These are phyloP conservation scores for Aureobasidium musti DNA, from an alignment of 2,329 filamentous ascomycete genomes.

Conservation along the genomic window DNA sequence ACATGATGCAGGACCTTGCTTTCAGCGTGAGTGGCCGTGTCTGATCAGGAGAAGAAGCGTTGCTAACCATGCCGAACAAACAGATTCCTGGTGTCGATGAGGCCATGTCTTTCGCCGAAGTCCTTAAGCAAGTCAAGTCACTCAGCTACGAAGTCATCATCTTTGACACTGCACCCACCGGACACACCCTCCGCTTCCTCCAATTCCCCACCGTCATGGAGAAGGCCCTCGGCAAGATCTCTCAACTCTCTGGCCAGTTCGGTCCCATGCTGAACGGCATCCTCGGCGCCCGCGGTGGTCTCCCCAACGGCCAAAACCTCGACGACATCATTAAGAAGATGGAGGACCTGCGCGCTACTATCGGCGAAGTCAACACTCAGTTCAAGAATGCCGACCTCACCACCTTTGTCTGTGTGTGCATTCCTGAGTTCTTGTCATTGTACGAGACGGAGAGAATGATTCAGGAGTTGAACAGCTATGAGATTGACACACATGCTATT, in stretches of 20 bases:
- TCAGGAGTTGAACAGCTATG: slow-evolving; percentile 88
- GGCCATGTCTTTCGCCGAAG: slow-evolving; percentile 99
- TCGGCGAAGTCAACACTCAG: slow-evolving; percentile 92
- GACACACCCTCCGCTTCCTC: slow-evolving; percentile 96
- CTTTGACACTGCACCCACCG: slow-evolving; percentile 97
- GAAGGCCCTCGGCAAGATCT: slow-evolving; percentile 96
- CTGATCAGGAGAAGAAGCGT: not conserved
- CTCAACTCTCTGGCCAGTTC: slow-evolving; percentile 89
- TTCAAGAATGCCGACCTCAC: slow-evolving; percentile 97
- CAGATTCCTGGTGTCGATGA: slow-evolving; percentile 98
- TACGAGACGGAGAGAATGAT: slow-evolving; percentile 99
- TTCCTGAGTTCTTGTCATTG: slow-evolving; percentile 91
- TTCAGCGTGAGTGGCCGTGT: slow-evolving; percentile 69
- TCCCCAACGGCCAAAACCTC: slow-evolving; percentile 91
- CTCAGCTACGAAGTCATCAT: slow-evolving; percentile 99
- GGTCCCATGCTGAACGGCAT: slow-evolving; percentile 94
- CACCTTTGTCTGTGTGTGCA: slow-evolving; percentile 97
- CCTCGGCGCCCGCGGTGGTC: slow-evolving; percentile 71
- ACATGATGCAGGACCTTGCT: slow-evolving; percentile 98
- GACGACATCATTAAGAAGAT: slow-evolving; percentile 93
- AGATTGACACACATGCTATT: slow-evolving; percentile 95
- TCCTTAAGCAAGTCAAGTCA: slow-evolving; percentile 98
- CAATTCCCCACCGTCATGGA: slow-evolving; percentile 98
- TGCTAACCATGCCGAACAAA: not conserved
- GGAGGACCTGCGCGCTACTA: slow-evolving; percentile 88